These are phyloP conservation scores for Phytophthora uliginosa DNA, from an alignment of 352 stramenopile species.

Conservation along the genomic window DNA sequence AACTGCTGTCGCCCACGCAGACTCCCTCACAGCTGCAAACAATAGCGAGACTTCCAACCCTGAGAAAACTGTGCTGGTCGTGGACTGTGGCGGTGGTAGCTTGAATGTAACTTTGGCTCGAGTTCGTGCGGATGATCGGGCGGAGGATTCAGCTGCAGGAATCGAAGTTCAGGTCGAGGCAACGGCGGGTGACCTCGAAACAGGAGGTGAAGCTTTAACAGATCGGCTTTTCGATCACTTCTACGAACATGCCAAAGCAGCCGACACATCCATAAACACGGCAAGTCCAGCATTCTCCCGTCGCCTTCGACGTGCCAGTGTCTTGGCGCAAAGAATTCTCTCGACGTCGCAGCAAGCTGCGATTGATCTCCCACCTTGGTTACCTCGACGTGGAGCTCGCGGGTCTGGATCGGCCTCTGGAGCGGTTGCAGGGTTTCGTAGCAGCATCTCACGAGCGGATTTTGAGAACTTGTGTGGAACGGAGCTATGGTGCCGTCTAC, in stretches of 20 bases:
- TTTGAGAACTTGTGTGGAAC: slow-evolving; percentile 49
- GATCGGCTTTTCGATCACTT: slow-evolving; percentile 36
- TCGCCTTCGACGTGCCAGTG: slow-evolving; percentile 44
- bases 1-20: slow-evolving; percentile 33
- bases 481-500: slow-evolving; percentile 40
- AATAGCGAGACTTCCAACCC: slow-evolving; percentile 1
- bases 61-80: slow-evolving; percentile 43
- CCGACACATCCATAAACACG: neutral
- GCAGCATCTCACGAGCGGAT: slow-evolving; percentile 42
- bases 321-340: slow-evolving; percentile 58
- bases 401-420: slow-evolving; percentile 1
- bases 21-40: slow-evolving; percentile 7
- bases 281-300: slow-evolving; percentile 13
- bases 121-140: slow-evolving; percentile 7
- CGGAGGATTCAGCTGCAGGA: slow-evolving; percentile 20
- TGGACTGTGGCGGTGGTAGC: slow-evolving; percentile 48
- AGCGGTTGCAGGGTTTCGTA: slow-evolving; percentile 20
- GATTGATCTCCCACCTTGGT: slow-evolving; percentile 44
- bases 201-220: slow-evolving; percentile 25
- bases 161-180: slow-evolving; percentile 30
- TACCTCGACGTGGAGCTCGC: slow-evolving; percentile 14
- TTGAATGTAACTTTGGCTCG: slow-evolving; percentile 40
- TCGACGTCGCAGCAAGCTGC: slow-evolving; percentile 39
- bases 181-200: slow-evolving; percentile 28
- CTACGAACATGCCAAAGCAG: slow-evolving; percentile 7